Conservation (phyloP, 2,329 filamentous ascomycete genomes). For the Aspergillus unguis region DNA sequence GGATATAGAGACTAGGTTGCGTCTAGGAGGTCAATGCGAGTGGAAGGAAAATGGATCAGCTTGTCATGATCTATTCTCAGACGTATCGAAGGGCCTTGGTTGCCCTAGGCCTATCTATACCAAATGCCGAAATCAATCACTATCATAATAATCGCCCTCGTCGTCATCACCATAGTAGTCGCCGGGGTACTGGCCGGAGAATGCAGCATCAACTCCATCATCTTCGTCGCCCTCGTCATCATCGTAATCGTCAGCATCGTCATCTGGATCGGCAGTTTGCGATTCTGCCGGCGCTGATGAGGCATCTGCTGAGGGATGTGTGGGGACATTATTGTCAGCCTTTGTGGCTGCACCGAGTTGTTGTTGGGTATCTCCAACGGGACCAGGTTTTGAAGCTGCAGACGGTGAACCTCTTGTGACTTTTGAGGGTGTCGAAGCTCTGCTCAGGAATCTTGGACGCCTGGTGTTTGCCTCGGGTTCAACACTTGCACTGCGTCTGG, state of each 20-base stretch:
- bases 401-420: slow-evolving; percentile 15
- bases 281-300: slow-evolving; percentile 17
- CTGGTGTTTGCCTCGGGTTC: slow-evolving; percentile 21
- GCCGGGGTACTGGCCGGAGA: slow-evolving; percentile 36
- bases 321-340: slow-evolving; percentile 14
- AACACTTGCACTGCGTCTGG: slow-evolving; percentile 29
- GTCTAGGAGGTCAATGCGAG: not conserved
- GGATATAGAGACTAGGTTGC: slow-evolving; percentile 1
- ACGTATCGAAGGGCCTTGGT: not conserved
- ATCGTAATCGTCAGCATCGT: slow-evolving; percentile 31
- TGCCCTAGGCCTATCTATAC: slow-evolving; percentile 4
- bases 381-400: slow-evolving; percentile 2
- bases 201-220: slow-evolving; percentile 35
- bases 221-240: slow-evolving; percentile 35
- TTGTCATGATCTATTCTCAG: slow-evolving; percentile 8
- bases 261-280: slow-evolving; percentile 21
- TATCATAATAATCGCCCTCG: slow-evolving; percentile 22
- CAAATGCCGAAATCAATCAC: slow-evolving; percentile 21
- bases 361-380: slow-evolving; percentile 5
- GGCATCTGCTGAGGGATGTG: slow-evolving; percentile 25
- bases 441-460: slow-evolving; percentile 16
- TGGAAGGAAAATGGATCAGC: not conserved
- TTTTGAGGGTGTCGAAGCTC: slow-evolving; percentile 16
- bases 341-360: slow-evolving; percentile 10
- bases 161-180: slow-evolving; percentile 35